Evolutionary conservation across 768 basidiomycete species (phyloP), one percentile per base, ranked within the genome.

Genomic region (Lepiota brunneoincarnata): DNA sequence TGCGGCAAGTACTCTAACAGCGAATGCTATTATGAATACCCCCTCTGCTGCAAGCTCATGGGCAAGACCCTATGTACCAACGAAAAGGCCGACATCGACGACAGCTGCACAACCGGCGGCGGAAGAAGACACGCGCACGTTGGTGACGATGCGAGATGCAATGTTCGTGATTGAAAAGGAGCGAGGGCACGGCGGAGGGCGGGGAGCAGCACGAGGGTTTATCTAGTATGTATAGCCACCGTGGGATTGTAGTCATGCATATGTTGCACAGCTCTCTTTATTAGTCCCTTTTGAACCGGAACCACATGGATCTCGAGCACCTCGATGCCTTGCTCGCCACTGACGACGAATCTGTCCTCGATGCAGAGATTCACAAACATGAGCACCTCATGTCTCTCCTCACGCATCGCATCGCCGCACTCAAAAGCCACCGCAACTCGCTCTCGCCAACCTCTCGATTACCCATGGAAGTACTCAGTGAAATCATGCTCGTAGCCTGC

Each of bases 81-180:
- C 57, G 26, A 58, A 58, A 31, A 26, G 31, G 21, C 18, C 51
- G 15, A 37, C 34, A 36, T 43, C 42, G 34, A 46, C 39, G 28
- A 48, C 49, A 14, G 40, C 50, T 10, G 17, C 46, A 36, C 31
- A 36, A 7, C 23, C 47, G 21, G 26, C 47, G 7, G 45, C 42
- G 6, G 54, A 50, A 11, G 59, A 60, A 17, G 59, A 60, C 3
- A 71, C 76, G 21, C 84, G 77, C 62, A 86, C 80, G 58, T 48
- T 69, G 10, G 73, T 94, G 47, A 91, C 87, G 2, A 72, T 92
- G 71, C 74, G 84, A 35, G 93, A 95, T 70, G 86, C 90, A 2
- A 76, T 94, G 77, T 94, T 93, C 67, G 91, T 91, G 10, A 75
- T 95, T 51, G 87, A 90, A 66, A 86, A 82, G 61, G 91, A 93